These are phyloP conservation scores for Dillenia suffruticosa DNA, from an alignment of 164 flowering plant genomes.

Conservation along the genomic window DNA sequence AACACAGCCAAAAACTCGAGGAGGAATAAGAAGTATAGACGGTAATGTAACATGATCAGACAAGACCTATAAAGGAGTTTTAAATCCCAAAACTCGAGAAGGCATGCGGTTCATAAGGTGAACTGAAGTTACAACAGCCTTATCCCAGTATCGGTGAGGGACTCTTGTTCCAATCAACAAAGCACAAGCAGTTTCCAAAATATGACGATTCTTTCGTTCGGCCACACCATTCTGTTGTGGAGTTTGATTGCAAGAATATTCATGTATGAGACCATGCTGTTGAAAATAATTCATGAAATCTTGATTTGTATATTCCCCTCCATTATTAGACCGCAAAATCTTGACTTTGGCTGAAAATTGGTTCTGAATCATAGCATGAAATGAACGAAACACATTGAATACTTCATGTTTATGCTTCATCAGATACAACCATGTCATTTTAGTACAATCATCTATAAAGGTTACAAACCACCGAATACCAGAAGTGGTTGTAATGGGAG, in stretches of 20 bases:
- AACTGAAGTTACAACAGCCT: not conserved
- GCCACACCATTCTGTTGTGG: not conserved
- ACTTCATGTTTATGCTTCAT: conserved; percentile 1
- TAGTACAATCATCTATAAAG: not conserved
- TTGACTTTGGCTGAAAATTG: not conserved
- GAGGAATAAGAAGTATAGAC: not conserved
- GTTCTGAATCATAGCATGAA: not conserved
- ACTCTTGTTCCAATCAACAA: not conserved
- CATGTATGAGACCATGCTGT: not conserved
- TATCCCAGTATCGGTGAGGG: not conserved
- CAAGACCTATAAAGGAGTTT: not conserved
- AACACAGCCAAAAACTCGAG: conserved; percentile 1
- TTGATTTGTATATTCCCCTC: not conserved
- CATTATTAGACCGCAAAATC: not conserved
- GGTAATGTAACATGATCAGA: not conserved
- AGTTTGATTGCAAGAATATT: not conserved
- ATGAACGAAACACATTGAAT: not conserved
- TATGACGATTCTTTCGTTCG: not conserved
- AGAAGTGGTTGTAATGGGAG: not conserved
- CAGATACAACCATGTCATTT: not conserved
- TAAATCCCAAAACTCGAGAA: not conserved
- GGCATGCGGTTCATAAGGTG: not conserved
- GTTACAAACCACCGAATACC: not conserved
- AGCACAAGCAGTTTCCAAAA: not conserved
- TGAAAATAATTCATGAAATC: not conserved